Evolutionary conservation across 2,329 filamentous ascomycete species (phyloP).

Genomic region (Pestalotiopsis sp.): DNA sequence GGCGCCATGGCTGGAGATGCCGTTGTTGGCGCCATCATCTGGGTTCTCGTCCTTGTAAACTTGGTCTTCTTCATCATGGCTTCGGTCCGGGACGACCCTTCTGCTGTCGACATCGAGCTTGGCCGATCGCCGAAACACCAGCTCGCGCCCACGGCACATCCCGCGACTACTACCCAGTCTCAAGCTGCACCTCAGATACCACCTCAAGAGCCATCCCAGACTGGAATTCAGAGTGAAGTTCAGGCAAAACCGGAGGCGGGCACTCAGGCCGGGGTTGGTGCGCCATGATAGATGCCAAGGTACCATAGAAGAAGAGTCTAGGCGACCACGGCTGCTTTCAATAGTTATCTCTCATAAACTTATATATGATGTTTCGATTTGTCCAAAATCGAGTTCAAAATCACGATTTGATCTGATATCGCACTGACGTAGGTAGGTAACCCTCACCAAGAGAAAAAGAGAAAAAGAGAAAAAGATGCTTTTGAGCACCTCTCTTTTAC

Average conservation of each 20-base stretch:
- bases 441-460: too few species aligned
- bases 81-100: constrained; percentile 28
- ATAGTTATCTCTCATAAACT: too few species aligned
- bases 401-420: too few species aligned
- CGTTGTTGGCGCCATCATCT: constrained; percentile 43
- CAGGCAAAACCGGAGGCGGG: not conserved
- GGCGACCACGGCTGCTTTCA: too few species aligned
- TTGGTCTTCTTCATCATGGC: constrained; percentile 41
- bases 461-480: too few species aligned
- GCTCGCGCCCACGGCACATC: not conserved
- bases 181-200: not conserved
- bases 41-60: constrained; percentile 42
- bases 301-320: too few species aligned
- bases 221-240: too few species aligned
- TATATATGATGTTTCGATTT: too few species aligned
- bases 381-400: too few species aligned
- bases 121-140: constrained; percentile 20
- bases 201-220: not conserved
- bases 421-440: too few species aligned
- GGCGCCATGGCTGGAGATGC: constrained; percentile 41
- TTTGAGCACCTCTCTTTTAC: too few species aligned
- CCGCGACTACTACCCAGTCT: not conserved
- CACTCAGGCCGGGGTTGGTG: not conserved
- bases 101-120: constrained; percentile 31
- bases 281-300: too few species aligned